Percentiles rank a stretch among this genome's conserved stretches.
Conservation (phyloP, 352 stramenopile genomes). For the Globisporangium barbulae region DNA sequence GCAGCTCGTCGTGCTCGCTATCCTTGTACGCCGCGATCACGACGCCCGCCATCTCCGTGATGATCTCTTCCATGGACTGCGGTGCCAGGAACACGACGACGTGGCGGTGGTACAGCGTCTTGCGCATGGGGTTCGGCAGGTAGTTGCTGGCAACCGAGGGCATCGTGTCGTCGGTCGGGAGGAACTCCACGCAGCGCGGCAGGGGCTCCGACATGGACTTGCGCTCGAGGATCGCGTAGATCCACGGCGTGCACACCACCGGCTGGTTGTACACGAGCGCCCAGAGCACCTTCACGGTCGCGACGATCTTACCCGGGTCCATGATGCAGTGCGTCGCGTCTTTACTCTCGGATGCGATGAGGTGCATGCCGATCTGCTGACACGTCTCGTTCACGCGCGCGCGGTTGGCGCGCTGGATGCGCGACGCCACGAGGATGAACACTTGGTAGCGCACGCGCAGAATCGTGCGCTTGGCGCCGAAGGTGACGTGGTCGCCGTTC, state of each 20-base stretch:
- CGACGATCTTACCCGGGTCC: conserved; percentile 76
- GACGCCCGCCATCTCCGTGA: conserved; percentile 70
- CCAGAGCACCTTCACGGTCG: conserved; percentile 86
- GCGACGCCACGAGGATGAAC: conserved; percentile 78
- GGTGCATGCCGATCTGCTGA: conserved; percentile 78
- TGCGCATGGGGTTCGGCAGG: conserved; percentile 69
- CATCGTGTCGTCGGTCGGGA: conserved; percentile 56
- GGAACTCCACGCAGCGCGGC: conserved; percentile 70
- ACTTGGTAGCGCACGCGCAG: conserved; percentile 78
- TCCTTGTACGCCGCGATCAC: conserved; percentile 60
- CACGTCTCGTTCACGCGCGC: conserved; percentile 68
- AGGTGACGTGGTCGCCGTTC: conserved; percentile 77
- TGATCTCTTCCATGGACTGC: conserved; percentile 76
- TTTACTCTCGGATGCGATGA: conserved; percentile 49
- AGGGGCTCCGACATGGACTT: conserved; percentile 71
- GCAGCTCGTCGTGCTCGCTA: conserved; percentile 41
- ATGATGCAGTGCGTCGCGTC: conserved; percentile 85
- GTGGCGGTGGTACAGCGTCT: conserved; percentile 70
- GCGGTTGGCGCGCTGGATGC: conserved; percentile 59
- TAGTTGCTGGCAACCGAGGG: conserved; percentile 63
- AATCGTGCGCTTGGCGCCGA: conserved; percentile 79
- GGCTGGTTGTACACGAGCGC: conserved; percentile 82
- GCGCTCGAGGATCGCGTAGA: conserved; percentile 73
- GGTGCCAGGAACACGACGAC: conserved; percentile 69
- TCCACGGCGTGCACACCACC: conserved; percentile 77